These are phyloP conservation scores for Marasmius fiardii DNA, from an alignment of 1,284 basidiomycete species.

Conservation along the genomic window DNA sequence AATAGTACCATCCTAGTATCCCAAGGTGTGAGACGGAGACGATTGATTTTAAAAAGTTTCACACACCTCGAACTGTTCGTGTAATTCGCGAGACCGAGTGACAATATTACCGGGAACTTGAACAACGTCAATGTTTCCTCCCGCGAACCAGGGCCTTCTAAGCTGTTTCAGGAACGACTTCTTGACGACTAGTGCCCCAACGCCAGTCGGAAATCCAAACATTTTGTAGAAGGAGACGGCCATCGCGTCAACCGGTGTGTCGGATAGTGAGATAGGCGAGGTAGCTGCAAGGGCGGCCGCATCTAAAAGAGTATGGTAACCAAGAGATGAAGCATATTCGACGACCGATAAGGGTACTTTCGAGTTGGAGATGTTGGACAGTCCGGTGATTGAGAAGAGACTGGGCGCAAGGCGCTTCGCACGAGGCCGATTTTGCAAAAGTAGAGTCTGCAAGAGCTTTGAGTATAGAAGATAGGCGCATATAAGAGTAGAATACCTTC, in stretches of 20 bases:
- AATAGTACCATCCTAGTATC: constrained; percentile 71
- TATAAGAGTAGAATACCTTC: constrained; percentile 42
- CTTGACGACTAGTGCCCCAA: constrained; percentile 76
- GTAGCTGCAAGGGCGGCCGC: constrained; percentile 78
- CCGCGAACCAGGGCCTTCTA: constrained; percentile 79
- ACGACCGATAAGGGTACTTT: constrained; percentile 58
- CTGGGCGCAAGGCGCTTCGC: constrained; percentile 42
- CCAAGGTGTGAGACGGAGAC: constrained; percentile 11
- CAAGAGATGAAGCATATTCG: constrained; percentile 59
- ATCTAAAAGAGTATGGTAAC: constrained; percentile 73
- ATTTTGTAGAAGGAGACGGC: constrained; percentile 86
- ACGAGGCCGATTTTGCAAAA: constrained; percentile 40
- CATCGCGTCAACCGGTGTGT: constrained; percentile 74
- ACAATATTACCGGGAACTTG: constrained; percentile 72
- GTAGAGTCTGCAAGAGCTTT: constrained; percentile 33
- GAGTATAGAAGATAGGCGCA: constrained; percentile 5
- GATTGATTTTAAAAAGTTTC: not conserved
- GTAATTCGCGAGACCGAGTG: constrained; percentile 53
- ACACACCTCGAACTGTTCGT: constrained; percentile 75
- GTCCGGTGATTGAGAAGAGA: constrained; percentile 73
- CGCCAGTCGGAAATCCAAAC: constrained; percentile 84
- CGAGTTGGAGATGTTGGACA: constrained; percentile 75
- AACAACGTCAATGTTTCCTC: constrained; percentile 77
- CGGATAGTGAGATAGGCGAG: constrained; percentile 59
- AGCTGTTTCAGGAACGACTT: constrained; percentile 59